Conservation (phyloP, 164 flowering plant genomes). For the Magnolia sinica region DNA sequence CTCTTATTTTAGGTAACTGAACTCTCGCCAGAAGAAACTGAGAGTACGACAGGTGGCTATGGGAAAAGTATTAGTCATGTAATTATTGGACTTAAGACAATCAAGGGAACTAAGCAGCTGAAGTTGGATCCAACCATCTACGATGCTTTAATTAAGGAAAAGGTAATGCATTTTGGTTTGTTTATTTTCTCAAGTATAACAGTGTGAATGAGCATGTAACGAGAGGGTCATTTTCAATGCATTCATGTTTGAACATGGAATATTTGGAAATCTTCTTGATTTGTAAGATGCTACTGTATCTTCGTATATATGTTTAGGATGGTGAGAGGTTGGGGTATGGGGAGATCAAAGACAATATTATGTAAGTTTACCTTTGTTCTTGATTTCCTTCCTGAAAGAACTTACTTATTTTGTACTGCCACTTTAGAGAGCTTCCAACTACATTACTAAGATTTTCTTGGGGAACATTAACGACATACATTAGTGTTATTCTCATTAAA, state of each 20-base stretch:
- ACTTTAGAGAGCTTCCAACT: too few species aligned
- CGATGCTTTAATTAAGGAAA: slow-evolving; percentile 96
- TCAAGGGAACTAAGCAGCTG: slow-evolving; percentile 96
- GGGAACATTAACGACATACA: too few species aligned
- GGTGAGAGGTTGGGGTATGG: not conserved
- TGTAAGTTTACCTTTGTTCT: too few species aligned
- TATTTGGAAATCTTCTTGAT: not conserved
- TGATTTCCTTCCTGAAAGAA: too few species aligned
- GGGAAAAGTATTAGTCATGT: slow-evolving; percentile 96
- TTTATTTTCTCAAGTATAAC: not conserved
- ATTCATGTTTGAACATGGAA: not conserved
- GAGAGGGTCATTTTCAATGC: not conserved
- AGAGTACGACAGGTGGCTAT: slow-evolving; percentile 91
- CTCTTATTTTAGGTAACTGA: slow-evolving; percentile 73
- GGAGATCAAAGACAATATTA: not conserved
- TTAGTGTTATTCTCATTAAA: too few species aligned
- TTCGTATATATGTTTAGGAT: not conserved
- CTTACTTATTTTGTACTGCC: too few species aligned
- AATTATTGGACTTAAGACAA: slow-evolving; percentile 90
- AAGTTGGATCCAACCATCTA: slow-evolving; percentile 96
- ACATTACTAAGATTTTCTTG: too few species aligned
- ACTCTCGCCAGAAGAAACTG: slow-evolving; percentile 96
- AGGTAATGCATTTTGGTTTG: slow-evolving; percentile 38
- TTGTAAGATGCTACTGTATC: not conserved
- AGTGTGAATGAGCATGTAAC: not conserved